Evolutionary conservation across 164 flowering plant species (phyloP).

Genomic region (Vitis rupestris): DNA sequence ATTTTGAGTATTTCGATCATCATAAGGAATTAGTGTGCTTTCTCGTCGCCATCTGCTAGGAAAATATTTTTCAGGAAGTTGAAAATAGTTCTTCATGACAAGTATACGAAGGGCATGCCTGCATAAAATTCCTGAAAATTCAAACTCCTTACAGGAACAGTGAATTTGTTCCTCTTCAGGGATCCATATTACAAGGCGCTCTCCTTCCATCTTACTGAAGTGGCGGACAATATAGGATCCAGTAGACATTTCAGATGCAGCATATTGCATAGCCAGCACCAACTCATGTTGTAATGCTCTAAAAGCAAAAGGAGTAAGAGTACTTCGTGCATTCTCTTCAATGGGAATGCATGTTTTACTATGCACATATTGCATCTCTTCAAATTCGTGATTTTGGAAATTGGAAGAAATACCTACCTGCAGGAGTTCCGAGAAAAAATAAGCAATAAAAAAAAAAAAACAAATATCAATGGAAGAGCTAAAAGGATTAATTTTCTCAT

Average conservation of each 20-base stretch:
- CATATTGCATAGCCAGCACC: slow-evolving; percentile 57
- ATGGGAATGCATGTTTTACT: slow-evolving; percentile 57
- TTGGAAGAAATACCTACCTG: slow-evolving; percentile 45
- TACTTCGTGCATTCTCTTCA: slow-evolving; percentile 59
- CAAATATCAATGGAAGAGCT: too few species aligned
- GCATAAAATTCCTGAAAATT: slow-evolving; percentile 61
- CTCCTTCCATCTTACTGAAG: slow-evolving; percentile 57
- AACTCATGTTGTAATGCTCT: slow-evolving; percentile 56
- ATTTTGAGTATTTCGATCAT: slow-evolving; percentile 23
- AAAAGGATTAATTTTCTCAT: background rate
- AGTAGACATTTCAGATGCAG: slow-evolving; percentile 48
- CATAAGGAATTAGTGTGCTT: slow-evolving; percentile 29
- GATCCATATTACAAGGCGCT: slow-evolving; percentile 49
- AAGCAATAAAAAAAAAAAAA: background rate
- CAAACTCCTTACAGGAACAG: slow-evolving; percentile 72
- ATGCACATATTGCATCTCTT: slow-evolving; percentile 36
- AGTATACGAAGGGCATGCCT: slow-evolving; percentile 64
- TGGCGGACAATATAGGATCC: slow-evolving; percentile 61
- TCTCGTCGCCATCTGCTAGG: slow-evolving; percentile 51
- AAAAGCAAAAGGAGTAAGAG: slow-evolving; percentile 71
- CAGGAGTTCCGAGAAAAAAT: slow-evolving; percentile 6
- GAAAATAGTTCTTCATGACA: slow-evolving; percentile 55
- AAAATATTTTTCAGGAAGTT: slow-evolving; percentile 65
- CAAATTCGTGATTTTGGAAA: slow-evolving; percentile 30
- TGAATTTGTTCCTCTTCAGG: slow-evolving; percentile 57